Percentiles rank a stretch among this genome's conserved stretches.
Conservation (phyloP, 176 grass and related monocot genomes). For the Carex pumila region DNA sequence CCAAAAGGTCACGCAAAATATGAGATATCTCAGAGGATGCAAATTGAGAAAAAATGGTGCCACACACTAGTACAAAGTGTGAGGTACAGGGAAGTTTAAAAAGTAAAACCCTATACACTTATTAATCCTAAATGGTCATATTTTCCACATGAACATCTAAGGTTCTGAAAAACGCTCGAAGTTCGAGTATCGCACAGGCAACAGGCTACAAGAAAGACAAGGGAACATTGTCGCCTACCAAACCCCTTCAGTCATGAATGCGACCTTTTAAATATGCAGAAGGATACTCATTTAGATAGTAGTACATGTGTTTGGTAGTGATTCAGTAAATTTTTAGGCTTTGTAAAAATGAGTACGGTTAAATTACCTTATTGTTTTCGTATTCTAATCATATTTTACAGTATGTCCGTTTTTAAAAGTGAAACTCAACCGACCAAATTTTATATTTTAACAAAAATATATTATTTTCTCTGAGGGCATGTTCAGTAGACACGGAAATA, state of each 20-base stretch:
- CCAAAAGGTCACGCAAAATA: too few relatives aligned
- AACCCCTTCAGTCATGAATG: not conserved
- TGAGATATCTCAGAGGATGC: too few relatives aligned
- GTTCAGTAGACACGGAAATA: too few relatives aligned
- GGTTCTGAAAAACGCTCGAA: not conserved
- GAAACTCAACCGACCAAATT: too few relatives aligned
- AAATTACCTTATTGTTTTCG: too few relatives aligned
- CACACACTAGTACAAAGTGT: too few relatives aligned
- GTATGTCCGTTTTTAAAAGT: too few relatives aligned
- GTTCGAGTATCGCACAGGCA: not conserved
- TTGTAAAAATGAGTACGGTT: too few relatives aligned
- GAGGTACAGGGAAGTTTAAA: not conserved
- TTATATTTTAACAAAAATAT: too few relatives aligned
- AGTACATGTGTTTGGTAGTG: not conserved
- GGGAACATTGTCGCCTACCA: not conserved
- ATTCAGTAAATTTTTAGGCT: not conserved
- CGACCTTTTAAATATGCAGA: not conserved
- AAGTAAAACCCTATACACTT: not conserved
- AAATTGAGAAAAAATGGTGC: not conserved
- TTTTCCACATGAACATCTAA: not conserved
- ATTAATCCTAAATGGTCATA: not conserved
- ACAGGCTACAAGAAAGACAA: not conserved
- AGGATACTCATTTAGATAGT: not conserved
- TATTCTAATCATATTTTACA: too few relatives aligned
- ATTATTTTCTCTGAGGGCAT: too few relatives aligned